phyloP scores from a whole-genome alignment of 192 early-diverging fungal genomes.

The Coemansia sp. region DNA sequence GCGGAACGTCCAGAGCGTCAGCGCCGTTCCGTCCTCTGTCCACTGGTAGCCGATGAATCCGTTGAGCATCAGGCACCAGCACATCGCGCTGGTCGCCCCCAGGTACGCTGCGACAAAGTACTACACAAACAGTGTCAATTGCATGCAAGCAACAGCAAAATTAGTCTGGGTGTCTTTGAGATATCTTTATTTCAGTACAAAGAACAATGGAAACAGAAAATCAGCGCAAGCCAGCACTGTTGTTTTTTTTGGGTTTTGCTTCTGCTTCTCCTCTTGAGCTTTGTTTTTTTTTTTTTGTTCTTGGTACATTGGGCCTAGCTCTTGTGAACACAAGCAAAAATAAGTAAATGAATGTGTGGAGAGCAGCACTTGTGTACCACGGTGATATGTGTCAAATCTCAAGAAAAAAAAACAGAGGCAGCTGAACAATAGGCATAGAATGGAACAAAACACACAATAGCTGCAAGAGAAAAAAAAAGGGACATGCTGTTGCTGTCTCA shows the following conservation, averaged over 20 bases:
- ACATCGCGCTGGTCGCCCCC: slow-evolving; percentile 79
- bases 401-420: neutral
- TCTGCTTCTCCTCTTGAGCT: too few species aligned
- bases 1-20: slow-evolving; percentile 94
- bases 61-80: slow-evolving; percentile 93
- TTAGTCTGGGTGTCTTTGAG: too few species aligned
- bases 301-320: neutral
- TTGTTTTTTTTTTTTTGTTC: neutral
- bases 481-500: neutral
- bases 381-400: slow-evolving; percentile 5
- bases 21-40: slow-evolving; percentile 91
- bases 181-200: too few species aligned
- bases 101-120: slow-evolving; percentile 85
- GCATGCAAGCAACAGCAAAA: too few species aligned
- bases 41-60: slow-evolving; percentile 97
- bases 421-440: neutral
- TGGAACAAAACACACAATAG: neutral
- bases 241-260: too few species aligned
- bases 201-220: too few species aligned
- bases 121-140: slow-evolving; percentile 32
- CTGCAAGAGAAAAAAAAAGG: slow-evolving; percentile 5
- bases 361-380: neutral
- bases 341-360: neutral
- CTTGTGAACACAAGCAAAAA: neutral
- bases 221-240: too few species aligned